A percentile compares a stretch with the other conserved stretches of the same genome.
Evolutionary conservation across 2,329 filamentous ascomycete genomes (phyloP).

Genomic region (Fusarium goolgardi): DNA sequence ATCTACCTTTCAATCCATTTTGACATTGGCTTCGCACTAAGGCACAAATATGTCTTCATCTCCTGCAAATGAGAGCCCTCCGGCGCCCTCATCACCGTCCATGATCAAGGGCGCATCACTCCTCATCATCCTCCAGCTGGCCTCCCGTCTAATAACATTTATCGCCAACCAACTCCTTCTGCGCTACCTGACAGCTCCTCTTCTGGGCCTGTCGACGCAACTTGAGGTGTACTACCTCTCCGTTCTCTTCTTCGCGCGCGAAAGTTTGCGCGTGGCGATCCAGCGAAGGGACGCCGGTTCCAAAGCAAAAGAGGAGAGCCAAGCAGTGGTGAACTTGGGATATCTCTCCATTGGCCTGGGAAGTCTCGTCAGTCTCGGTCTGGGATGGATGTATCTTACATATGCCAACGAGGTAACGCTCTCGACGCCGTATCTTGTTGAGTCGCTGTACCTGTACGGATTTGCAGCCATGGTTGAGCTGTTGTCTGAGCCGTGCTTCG

Average conservation of each 20-base stretch:
- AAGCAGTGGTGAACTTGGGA: constrained; percentile 88
- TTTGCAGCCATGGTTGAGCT: constrained; percentile 76
- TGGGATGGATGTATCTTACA: constrained; percentile 76
- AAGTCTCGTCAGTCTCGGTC: constrained; percentile 67
- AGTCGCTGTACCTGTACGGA: constrained; percentile 66
- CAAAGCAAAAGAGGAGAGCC: constrained; percentile 58
- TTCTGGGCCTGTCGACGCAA: constrained; percentile 88
- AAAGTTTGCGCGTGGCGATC: constrained; percentile 90
- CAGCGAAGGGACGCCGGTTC: constrained; percentile 72
- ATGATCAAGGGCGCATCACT: constrained; percentile 80
- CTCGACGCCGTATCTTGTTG: constrained; percentile 71
- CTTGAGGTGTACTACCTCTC: constrained; percentile 93
- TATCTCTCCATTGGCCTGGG: constrained; percentile 82
- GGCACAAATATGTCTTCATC: constrained; percentile 13
- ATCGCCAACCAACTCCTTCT: constrained; percentile 90
- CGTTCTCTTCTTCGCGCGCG: constrained; percentile 92
- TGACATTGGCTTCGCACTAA: background rate
- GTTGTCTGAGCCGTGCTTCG: constrained; percentile 87
- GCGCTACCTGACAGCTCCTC: constrained; percentile 84
- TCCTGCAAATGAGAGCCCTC: background rate
- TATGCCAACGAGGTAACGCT: constrained; percentile 60
- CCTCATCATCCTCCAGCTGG: constrained; percentile 87
- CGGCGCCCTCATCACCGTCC: constrained; percentile 40
- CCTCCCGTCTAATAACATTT: constrained; percentile 90
- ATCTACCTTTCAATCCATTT: background rate